A percentile compares a stretch with the other conserved stretches of the same genome.
Conservation (phyloP, 768 basidiomycete genomes). For the Coprinellus aureogranulatus region DNA sequence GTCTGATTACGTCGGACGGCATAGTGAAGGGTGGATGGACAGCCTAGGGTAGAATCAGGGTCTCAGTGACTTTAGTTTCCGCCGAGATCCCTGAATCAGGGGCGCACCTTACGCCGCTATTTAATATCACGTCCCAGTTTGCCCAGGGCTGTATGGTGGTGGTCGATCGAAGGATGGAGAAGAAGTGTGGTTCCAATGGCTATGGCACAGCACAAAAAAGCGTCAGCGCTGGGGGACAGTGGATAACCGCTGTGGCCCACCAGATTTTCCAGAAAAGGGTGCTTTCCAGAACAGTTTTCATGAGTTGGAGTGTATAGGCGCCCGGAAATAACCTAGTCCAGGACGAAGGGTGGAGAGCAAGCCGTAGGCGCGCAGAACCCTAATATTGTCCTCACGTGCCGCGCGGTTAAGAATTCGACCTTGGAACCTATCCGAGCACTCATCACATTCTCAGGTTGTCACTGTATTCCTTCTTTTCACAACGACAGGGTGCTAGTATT, state of each 20-base stretch:
- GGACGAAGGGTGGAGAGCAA: slow-evolving; percentile 1
- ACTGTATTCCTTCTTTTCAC: no score
- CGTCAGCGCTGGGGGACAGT: neutral
- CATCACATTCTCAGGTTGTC: neutral
- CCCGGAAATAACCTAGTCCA: neutral
- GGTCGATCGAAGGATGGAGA: neutral
- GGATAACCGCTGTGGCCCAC: neutral
- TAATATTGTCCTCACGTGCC: slow-evolving; percentile 3
- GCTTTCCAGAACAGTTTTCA: neutral
- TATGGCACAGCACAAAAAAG: neutral
- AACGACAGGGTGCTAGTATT: no score
- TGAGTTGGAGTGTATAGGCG: neutral
- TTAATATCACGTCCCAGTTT: neutral
- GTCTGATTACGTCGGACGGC: neutral
- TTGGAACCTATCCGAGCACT: neutral
- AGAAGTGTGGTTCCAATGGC: neutral
- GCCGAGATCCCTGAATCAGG: neutral
- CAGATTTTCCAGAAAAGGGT: neutral
- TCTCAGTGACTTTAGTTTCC: no score
- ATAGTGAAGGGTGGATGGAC: neutral
- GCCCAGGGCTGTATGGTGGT: no score
- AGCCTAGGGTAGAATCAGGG: neutral
- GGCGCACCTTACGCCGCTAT: neutral
- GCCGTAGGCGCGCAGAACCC: slow-evolving; percentile 5
- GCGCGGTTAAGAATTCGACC: neutral